Base-by-base conservation (phyloP, 441 rosid species). In the Gossypium trilobum region DNA sequence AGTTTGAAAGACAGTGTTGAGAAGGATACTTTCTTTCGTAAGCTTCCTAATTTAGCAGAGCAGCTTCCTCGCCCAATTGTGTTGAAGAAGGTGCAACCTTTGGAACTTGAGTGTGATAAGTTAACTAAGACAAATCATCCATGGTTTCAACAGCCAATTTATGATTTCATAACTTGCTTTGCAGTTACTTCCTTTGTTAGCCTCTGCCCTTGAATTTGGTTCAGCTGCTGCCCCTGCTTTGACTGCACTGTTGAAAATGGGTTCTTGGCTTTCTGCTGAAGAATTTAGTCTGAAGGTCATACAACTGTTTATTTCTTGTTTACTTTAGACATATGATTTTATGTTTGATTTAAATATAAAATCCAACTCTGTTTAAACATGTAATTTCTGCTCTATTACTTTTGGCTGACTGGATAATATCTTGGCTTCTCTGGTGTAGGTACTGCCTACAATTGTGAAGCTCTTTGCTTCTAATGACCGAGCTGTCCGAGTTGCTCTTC, bases 41-140 rank as follows among this genome's bases (percentile, higher is more conserved):
- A 95, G 80, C 98, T 93, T 74, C 98, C 98, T 79, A 95, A 86
- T 85, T 81, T 95, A 76, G 87, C 97, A 62, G 98, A 95, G 83
- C 99, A 95, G 85, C 96, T 95, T 82, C 99, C 99, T 75, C 95
- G 97, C 22, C 93, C 86, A 84, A 95, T 93, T 60, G 99, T 91
- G 78, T 83, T 95, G 78, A 93, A 91, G 85, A 93, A 92, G 95
- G 99, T 91, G 54, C 72, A 78, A 68, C 64, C 74, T 71, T 27
- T 76, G 74, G 67, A 76, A 70, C 77, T 74, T 42, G 46, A 63
- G 33, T 75, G 56, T 64, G 22, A 44, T 50, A 59, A 66, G 36
- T 44, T 72, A n/a, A 80, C 55, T 58, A 55, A 27, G 74, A 66
- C 23, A 23, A 77, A 14, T 46, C 63, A 57, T 42, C 16, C 60